A percentile compares a stretch with the other conserved stretches of the same genome.
These are phyloP conservation scores for Wickerhamomyces hampshirensis DNA, from an alignment of 805 yeast species.

Conservation along the genomic window DNA sequence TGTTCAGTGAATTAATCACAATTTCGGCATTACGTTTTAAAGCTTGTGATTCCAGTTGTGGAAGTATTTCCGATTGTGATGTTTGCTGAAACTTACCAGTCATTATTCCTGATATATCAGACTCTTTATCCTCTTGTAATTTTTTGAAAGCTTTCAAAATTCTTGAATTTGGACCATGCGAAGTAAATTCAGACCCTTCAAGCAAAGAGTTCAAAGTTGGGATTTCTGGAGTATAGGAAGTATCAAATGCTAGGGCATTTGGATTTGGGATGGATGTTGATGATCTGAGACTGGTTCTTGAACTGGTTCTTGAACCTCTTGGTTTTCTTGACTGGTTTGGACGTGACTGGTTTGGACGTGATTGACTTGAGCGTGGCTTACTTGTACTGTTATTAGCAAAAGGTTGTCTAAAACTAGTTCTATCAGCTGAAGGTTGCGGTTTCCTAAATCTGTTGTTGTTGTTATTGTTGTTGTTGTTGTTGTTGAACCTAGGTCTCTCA, in stretches of 20 bases:
- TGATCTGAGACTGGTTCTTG: no score
- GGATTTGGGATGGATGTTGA: slow-evolving; percentile 9
- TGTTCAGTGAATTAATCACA: slow-evolving; percentile 24
- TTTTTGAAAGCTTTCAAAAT: slow-evolving; percentile 18
- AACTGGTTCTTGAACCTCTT: no score
- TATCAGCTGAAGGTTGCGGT: no score
- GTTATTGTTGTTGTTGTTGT: no score
- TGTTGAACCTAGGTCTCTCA: no score
- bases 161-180: slow-evolving; percentile 19
- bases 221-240: slow-evolving; percentile 16
- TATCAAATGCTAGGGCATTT: slow-evolving; percentile 14
- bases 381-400: no score
- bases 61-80: slow-evolving; percentile 5
- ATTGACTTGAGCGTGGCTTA: no score
- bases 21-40: slow-evolving; percentile 22
- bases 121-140: slow-evolving; percentile 9
- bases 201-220: slow-evolving; percentile 14
- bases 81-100: slow-evolving; percentile 14
- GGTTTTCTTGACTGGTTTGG: no score
- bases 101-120: slow-evolving; percentile 16
- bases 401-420: no score
- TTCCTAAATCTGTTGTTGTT: no score
- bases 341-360: no score
- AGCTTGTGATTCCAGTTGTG: slow-evolving; percentile 15
- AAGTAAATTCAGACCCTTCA: slow-evolving; percentile 13